Base-by-base conservation (phyloP, 1,139 yeast genomes). In the Magnusiomyces tetraspermus region DNA sequence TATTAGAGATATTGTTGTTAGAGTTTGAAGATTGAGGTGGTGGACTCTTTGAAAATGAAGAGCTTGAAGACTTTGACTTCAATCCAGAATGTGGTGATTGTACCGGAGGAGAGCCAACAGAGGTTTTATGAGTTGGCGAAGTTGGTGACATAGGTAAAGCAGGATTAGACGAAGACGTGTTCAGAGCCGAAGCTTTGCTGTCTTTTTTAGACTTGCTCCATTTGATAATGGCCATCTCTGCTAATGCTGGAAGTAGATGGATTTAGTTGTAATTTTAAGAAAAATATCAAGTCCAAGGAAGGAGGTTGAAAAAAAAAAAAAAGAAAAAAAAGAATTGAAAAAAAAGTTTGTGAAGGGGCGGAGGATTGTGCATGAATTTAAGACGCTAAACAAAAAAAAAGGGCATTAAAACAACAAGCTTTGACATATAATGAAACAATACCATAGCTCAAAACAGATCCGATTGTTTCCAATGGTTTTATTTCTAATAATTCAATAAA, bases 151-250 rank as follows among this genome's bases (percentile, higher is more conserved):
- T 46, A 1, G 56, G 46, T 50, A 50, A 22, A 49, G 46, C 13
- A 21, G 55, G 47, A 31, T 49, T 50, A 37, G 52, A 52, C 42
- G 56, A 42, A 22, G 55, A 28, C 17, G 51, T 53, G 1, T 56
- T 59, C 41, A 56, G 52, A 19, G 57, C 58, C 36, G 64, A 61
- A 55, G 58, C 57, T 22, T 63, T 56, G 22, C 62, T 44, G 49
- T 60, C 64, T 55, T 62, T 62, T 51, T 61, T 62, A 46, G 57
- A 59, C 51, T 61, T 60, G 44, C 60, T 59, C 55, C 61, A 60
- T 43, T 55, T 51, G 44, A 62, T 58, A 48, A 62, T 62, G 23
- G 65, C 64, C 65, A 62, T 62, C n/a, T n/a, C n/a, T n/a, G n/a
- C n/a, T n/a, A n/a, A n/a, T n/a, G n/a, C n/a, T n/a, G n/a, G n/a